Evolutionary conservation across 176 grass and related monocot species (phyloP), one percentile per base, ranked within the genome.

Genomic region (Melocanna baccifera): DNA sequence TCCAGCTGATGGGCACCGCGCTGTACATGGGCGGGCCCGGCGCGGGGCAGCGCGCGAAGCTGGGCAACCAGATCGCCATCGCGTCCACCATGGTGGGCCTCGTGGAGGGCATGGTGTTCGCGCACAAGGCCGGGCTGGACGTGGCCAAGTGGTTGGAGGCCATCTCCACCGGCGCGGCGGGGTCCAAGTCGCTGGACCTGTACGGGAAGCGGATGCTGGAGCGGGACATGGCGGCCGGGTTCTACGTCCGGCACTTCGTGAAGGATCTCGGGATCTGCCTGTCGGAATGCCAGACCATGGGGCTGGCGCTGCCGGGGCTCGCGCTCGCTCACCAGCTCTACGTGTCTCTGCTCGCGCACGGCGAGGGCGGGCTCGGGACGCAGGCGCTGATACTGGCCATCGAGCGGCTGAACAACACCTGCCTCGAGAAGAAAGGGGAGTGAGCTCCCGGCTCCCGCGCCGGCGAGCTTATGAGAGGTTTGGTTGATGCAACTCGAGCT

Each of bases 201-300:
- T 84, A 95, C 48, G 96, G 91, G 50, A 95, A 92, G 83, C 94
- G 91, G 85, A 95, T 98, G 73, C 69, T 98, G 70, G 87, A 98
- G 64, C 82, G 93, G 30, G 93, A 98, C 57, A 98, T 98, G 96
- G 93, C 81, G 15, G 89, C 93, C 12, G 91, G 96, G 43, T 98
- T 98, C 87, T 98, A 91, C 43, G 96, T 98, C 58, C 89, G 92
- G 7, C 96, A 98, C 79, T 98, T 95, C 65, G 93, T 95, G 8
- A 98, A 98, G 91, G 96, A 98, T 82, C 93, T 95, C 57, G 93
- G 96, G 9, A 93, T 98, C 78, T 98, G 93, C 85, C 75, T 98
- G 73, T 95, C 82, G 57, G 96, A 98, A 76, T 95, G 96, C 83
- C 96, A 98, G 93, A 63, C 71, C 68, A 95, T 98, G 96, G 96